Evolutionary conservation across 2,329 filamentous ascomycete species (phyloP).

Genomic region (Alternaria solani): DNA sequence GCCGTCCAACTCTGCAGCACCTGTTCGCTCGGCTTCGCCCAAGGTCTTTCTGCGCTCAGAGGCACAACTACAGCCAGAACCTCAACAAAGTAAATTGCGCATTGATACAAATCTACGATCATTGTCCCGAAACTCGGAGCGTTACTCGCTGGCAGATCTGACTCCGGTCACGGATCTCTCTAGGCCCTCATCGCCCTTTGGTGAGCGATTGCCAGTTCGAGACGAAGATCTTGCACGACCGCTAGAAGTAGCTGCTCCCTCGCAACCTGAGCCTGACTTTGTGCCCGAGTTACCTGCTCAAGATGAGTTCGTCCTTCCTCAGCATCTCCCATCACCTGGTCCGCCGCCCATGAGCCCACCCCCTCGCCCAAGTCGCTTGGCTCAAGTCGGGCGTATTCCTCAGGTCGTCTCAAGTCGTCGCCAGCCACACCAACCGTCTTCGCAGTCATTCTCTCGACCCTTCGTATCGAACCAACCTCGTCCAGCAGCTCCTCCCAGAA

Average conservation of each 20-base stretch:
- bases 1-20: conserved; percentile 33
- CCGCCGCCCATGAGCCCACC: conserved; percentile 40
- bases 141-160: conserved; percentile 34
- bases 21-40: conserved; percentile 46
- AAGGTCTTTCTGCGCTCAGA: conserved; percentile 45
- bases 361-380: conserved; percentile 69
- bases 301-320: conserved; percentile 10
- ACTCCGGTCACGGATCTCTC: conserved; percentile 49
- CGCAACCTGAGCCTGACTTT: background rate
- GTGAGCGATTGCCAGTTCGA: conserved; percentile 25
- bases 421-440: conserved; percentile 70
- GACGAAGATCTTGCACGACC: conserved; percentile 10
- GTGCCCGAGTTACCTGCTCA: conserved; percentile 5
- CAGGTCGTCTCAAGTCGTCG: conserved; percentile 74
- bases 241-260: background rate
- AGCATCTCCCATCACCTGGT: conserved; percentile 34
- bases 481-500: conserved; percentile 42
- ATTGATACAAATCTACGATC: conserved; percentile 33
- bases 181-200: conserved; percentile 38
- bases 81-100: conserved; percentile 25
- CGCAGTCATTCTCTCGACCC: conserved; percentile 85
- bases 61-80: conserved; percentile 19
- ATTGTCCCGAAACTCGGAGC: conserved; percentile 13
- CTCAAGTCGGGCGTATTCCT: conserved; percentile 86
- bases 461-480: conserved; percentile 64